A percentile compares a stretch with the other conserved stretches of the same genome.
phyloP scores from a whole-genome alignment of 2,329 filamentous ascomycete species.

The Aspergillus felis region DNA sequence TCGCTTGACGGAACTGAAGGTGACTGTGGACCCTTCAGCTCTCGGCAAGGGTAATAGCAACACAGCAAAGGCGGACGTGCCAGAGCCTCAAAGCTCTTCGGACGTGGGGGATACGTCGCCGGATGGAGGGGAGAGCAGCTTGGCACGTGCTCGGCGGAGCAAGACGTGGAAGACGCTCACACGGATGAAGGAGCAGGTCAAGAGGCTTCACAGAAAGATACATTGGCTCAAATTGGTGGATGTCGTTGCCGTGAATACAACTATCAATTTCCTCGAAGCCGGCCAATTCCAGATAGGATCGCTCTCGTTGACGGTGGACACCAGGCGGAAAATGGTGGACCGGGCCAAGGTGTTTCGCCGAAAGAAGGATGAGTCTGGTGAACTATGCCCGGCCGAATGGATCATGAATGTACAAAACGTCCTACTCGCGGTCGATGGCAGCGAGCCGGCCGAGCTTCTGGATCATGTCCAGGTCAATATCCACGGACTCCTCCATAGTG shows the following conservation, averaged over 20 bases:
- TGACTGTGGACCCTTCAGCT: constrained; percentile 74
- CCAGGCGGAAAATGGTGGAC: constrained; percentile 85
- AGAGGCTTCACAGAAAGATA: constrained; percentile 79
- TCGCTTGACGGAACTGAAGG: constrained; percentile 75
- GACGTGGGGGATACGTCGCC: constrained; percentile 22
- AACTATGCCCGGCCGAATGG: constrained; percentile 85
- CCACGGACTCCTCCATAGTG: constrained; percentile 82
- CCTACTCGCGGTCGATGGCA: constrained; percentile 79
- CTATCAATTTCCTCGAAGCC: constrained; percentile 71
- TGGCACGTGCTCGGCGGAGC: constrained; percentile 45
- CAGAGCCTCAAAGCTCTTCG: constrained; percentile 18
- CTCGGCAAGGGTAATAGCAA: constrained; percentile 39
- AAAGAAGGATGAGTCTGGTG: constrained; percentile 59
- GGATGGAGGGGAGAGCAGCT: constrained; percentile 12
- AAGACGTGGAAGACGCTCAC: constrained; percentile 79
- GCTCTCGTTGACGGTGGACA: constrained; percentile 84
- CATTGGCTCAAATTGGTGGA: constrained; percentile 88
- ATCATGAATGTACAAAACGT: constrained; percentile 81
- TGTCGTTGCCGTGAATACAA: constrained; percentile 76
- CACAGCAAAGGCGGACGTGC: constrained; percentile 17
- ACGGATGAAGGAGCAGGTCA: constrained; percentile 76
- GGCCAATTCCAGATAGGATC: constrained; percentile 81
- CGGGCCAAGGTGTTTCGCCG: constrained; percentile 84
- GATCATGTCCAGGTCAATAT: constrained; percentile 87
- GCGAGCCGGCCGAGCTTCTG: constrained; percentile 79